Conservation (phyloP, 768 basidiomycete genomes). For the Holtermannia corniformis region DNA sequence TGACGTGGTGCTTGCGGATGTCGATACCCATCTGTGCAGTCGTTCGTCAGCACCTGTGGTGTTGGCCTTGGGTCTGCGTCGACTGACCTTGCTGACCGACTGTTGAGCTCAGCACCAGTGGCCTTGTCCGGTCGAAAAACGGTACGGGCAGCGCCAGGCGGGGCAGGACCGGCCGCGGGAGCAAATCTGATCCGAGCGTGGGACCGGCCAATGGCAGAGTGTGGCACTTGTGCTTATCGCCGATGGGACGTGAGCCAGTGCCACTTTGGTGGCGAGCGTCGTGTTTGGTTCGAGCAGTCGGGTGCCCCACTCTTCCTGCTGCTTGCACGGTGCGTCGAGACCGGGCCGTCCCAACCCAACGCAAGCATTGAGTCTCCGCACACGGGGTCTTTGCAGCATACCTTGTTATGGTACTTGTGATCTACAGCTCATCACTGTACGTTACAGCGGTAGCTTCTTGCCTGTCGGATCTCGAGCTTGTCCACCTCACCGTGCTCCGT, state of each 20-base stretch:
- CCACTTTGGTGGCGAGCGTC: neutral
- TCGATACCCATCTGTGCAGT: conserved; percentile 66
- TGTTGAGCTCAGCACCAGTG: neutral
- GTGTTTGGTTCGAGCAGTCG: neutral
- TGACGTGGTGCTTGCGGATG: conserved; percentile 93
- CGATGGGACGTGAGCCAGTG: neutral
- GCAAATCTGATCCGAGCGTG: neutral
- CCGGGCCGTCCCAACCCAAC: too few species aligned
- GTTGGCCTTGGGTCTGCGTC: neutral
- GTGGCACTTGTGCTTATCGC: neutral
- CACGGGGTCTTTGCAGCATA: too few species aligned
- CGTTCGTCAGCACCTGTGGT: neutral
- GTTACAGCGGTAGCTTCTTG: too few species aligned
- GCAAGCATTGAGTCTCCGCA: too few species aligned
- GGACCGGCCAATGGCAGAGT: neutral
- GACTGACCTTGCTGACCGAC: neutral
- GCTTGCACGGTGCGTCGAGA: too few species aligned
- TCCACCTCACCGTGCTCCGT: too few species aligned
- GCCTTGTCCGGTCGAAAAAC: neutral
- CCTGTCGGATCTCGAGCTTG: too few species aligned
- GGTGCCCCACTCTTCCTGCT: too few species aligned
- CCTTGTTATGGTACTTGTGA: too few species aligned
- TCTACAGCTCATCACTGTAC: too few species aligned
- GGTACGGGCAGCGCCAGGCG: neutral
- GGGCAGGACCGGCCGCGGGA: too few species aligned